Evolutionary conservation across 2,329 filamentous ascomycete species (phyloP).

Genomic region (Cercospora canescens): DNA sequence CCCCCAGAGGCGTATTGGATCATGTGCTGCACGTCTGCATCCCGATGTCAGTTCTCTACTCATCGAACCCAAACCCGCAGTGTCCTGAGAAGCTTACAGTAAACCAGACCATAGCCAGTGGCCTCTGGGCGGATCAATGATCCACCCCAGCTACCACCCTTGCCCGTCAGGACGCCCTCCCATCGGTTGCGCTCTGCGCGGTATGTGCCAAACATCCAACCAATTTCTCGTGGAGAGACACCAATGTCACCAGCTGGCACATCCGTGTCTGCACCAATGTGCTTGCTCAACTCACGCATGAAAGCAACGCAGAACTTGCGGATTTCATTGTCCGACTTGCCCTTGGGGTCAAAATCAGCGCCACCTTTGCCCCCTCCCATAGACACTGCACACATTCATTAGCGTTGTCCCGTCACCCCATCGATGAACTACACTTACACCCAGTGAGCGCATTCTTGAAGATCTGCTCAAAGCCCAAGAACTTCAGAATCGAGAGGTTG

Average conservation of each 20-base stretch:
- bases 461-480: constrained; percentile 98
- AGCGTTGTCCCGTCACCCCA: background rate
- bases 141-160: constrained; percentile 91
- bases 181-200: constrained; percentile 83
- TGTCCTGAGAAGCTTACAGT: constrained; percentile 54
- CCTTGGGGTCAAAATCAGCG: constrained; percentile 98
- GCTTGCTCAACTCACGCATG: constrained; percentile 92
- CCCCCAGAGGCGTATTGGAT: constrained; percentile 78
- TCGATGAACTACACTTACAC: constrained; percentile 57
- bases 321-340: constrained; percentile 96
- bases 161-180: constrained; percentile 95
- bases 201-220: constrained; percentile 94
- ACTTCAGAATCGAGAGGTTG: constrained; percentile 80
- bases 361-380: constrained; percentile 99
- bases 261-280: constrained; percentile 95
- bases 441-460: constrained; percentile 99
- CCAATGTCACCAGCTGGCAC: constrained; percentile 97
- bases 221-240: constrained; percentile 87
- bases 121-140: constrained; percentile 93
- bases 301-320: constrained; percentile 94
- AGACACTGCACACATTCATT: constrained; percentile 57
- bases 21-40: constrained; percentile 82
- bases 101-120: constrained; percentile 93
- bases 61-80: background rate
- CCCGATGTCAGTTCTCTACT: constrained; percentile 11